phyloP scores from a whole-genome alignment of 2,329 filamentous ascomycete species.

The Stagonosporopsis tanaceti region DNA sequence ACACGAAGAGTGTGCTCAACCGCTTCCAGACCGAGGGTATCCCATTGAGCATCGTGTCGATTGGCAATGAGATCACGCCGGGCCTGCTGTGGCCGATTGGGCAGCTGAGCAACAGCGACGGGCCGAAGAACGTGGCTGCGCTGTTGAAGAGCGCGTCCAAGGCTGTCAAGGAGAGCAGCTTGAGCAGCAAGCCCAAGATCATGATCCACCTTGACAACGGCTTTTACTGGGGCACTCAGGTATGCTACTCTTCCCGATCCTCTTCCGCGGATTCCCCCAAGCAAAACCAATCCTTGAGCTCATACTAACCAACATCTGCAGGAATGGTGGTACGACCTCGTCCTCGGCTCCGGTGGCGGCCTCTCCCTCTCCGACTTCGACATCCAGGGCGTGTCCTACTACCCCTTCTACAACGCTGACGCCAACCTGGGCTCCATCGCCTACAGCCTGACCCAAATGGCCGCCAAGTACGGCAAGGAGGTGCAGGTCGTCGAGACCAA shows the following conservation, averaged over 20 bases:
- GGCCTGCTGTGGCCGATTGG: constrained; percentile 74
- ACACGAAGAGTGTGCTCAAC: constrained; percentile 70
- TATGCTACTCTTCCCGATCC: background rate
- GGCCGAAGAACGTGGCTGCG: constrained; percentile 64
- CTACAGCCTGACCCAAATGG: constrained; percentile 66
- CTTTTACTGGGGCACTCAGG: constrained; percentile 69
- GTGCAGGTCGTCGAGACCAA: constrained; percentile 75
- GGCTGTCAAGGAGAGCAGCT: constrained; percentile 69
- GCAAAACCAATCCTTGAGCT: background rate
- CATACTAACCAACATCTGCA: constrained; percentile 51
- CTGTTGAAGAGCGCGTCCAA: constrained; percentile 70
- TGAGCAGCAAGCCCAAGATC: constrained; percentile 68
- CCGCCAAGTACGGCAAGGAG: constrained; percentile 68
- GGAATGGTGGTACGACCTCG: constrained; percentile 69
- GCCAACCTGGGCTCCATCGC: constrained; percentile 68
- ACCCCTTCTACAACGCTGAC: constrained; percentile 71
- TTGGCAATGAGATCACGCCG: constrained; percentile 76
- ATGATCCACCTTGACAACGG: constrained; percentile 80
- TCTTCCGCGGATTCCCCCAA: too few species aligned
- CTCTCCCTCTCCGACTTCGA: constrained; percentile 68
- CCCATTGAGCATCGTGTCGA: constrained; percentile 68
- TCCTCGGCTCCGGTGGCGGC: constrained; percentile 54
- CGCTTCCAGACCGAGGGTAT: constrained; percentile 65
- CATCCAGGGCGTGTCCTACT: constrained; percentile 76
- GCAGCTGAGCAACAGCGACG: constrained; percentile 57